phyloP scores from a whole-genome alignment of 768 basidiomycete species.

The Auriscalpium orientale region DNA sequence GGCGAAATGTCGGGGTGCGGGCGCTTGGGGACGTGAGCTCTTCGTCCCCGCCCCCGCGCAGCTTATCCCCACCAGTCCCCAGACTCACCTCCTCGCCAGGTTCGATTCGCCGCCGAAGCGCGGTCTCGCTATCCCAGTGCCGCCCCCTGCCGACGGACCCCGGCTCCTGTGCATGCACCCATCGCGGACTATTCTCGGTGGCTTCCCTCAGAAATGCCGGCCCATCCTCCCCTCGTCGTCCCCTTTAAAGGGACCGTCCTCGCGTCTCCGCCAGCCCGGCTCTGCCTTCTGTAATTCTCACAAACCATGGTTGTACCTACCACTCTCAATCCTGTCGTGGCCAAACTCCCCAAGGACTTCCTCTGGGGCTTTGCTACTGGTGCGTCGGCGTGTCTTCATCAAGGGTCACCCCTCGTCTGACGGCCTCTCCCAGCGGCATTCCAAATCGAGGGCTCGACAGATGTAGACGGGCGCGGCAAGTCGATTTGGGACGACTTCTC shows the following conservation, averaged over 20 bases:
- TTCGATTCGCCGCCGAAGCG: no score
- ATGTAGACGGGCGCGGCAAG: conserved; percentile 53
- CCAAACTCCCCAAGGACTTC: conserved; percentile 50
- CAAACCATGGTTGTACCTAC: conserved; percentile 26
- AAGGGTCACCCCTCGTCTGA: not conserved
- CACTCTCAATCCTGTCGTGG: not conserved
- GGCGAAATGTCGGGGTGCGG: no score
- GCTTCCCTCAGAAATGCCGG: not conserved
- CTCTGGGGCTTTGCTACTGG: conserved; percentile 70
- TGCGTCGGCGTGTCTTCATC: conserved; percentile 21
- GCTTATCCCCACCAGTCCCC: no score
- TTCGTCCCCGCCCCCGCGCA: no score
- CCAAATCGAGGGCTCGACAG: conserved; percentile 66
- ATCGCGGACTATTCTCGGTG: conserved; percentile 1
- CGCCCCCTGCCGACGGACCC: not conserved
- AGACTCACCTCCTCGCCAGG: no score
- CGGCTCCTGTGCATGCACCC: no score
- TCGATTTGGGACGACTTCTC: conserved; percentile 75
- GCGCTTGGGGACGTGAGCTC: no score
- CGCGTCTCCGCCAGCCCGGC: not conserved
- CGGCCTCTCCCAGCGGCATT: conserved; percentile 42
- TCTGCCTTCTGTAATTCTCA: not conserved
- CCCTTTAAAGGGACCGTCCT: not conserved
- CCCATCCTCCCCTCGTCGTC: not conserved
- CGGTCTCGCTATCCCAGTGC: not conserved